Percentiles rank a stretch among this genome's conserved stretches.
Evolutionary conservation across 2,329 filamentous ascomycete genomes (phyloP).

Genomic region (Trichophyton verrucosum): DNA sequence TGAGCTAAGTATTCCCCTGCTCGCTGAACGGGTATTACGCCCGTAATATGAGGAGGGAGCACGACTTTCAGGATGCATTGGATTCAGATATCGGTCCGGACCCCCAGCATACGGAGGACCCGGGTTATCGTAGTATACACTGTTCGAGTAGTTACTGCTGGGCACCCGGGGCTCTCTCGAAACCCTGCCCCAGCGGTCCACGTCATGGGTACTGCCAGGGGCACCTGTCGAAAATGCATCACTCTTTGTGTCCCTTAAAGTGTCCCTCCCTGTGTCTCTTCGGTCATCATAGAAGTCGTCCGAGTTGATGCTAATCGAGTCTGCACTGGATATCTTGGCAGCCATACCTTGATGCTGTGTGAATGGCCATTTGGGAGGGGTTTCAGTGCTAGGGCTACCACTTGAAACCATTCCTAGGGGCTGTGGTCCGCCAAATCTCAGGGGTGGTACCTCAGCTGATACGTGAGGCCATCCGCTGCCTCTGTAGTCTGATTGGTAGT

Average conservation of each 20-base stretch:
- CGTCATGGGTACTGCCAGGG: slow-evolving; percentile 19
- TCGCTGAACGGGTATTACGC: neutral
- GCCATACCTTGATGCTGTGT: slow-evolving; percentile 30
- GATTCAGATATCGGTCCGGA: slow-evolving; percentile 12
- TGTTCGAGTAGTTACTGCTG: slow-evolving; percentile 32
- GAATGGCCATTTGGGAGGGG: slow-evolving; percentile 21
- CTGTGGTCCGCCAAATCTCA: slow-evolving; percentile 28
- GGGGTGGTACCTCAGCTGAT: slow-evolving; percentile 21
- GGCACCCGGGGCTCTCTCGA: slow-evolving; percentile 23
- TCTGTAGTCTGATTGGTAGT: slow-evolving; percentile 31
- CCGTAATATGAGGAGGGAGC: neutral
- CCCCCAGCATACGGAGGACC: slow-evolving; percentile 13
- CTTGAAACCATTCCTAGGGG: slow-evolving; percentile 30
- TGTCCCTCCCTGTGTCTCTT: slow-evolving; percentile 11
- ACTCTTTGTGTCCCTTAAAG: slow-evolving; percentile 8
- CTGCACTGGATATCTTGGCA: slow-evolving; percentile 33
- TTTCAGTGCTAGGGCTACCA: slow-evolving; percentile 33
- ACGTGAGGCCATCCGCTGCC: slow-evolving; percentile 31
- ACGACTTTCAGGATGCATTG: slow-evolving; percentile 10
- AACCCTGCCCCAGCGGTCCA: slow-evolving; percentile 5
- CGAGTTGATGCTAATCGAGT: slow-evolving; percentile 28
- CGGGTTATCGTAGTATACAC: slow-evolving; percentile 23
- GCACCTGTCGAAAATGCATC: slow-evolving; percentile 21
- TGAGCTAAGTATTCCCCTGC: slow-evolving; percentile 20
- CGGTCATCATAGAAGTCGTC: slow-evolving; percentile 25